phyloP scores from a whole-genome alignment of 192 early-diverging fungal species.

The Backusella tarrabulga region DNA sequence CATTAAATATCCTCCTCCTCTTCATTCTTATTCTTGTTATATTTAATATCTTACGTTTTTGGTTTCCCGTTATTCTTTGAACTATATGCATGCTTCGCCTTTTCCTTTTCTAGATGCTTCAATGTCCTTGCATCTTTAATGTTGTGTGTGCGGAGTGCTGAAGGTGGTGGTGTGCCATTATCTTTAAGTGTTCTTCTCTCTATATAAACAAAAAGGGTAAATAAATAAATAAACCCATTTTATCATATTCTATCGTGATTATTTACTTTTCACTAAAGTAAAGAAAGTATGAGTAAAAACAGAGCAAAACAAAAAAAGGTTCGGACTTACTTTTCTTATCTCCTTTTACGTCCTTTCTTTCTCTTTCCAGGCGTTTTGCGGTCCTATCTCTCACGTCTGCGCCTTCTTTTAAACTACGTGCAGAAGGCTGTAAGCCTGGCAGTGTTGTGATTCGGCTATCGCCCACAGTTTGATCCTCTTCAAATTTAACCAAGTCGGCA shows the following conservation, averaged over 20 bases:
- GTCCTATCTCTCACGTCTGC: constrained; percentile 45
- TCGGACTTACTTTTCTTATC: constrained; percentile 43
- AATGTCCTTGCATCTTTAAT: constrained; percentile 20
- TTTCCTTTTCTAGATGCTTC: constrained; percentile 25
- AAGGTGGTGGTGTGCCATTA: constrained; percentile 24
- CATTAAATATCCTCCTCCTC: too few species aligned
- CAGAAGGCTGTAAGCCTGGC: constrained; percentile 20
- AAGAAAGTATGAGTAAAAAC: constrained; percentile 8
- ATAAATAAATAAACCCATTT: background rate
- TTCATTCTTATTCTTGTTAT: too few species aligned
- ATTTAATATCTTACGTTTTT: constrained; percentile 6
- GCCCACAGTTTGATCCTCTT: constrained; percentile 85
- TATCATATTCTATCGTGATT: background rate
- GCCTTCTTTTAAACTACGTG: constrained; percentile 30
- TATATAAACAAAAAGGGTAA: background rate
- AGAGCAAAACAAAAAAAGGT: background rate
- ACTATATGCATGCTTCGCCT: constrained; percentile 7
- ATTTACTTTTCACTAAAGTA: constrained; percentile 21
- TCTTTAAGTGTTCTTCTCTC: constrained; percentile 34
- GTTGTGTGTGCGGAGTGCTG: constrained; percentile 14
- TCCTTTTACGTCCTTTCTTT: constrained; percentile 25
- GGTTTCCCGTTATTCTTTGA: constrained; percentile 20
- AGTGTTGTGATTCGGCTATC: constrained; percentile 41
- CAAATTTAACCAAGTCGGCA: constrained; percentile 88
- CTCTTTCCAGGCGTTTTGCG: constrained; percentile 26